phyloP scores from a whole-genome alignment of 495 filamentous ascomycete species.

The Talaromyces ruber region DNA sequence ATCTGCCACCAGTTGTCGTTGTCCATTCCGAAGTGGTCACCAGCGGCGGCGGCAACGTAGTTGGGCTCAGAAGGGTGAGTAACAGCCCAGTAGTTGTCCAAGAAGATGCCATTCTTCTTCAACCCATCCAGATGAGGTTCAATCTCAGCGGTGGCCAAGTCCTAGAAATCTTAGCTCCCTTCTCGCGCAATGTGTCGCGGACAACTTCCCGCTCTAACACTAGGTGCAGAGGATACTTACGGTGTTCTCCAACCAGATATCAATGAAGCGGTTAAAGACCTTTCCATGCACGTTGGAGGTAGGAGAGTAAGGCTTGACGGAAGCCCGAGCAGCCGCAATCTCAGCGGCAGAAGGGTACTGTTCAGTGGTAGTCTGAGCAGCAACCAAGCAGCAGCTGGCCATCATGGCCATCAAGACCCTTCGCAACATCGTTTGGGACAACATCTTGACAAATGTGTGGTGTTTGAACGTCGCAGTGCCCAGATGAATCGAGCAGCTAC shows the following conservation, averaged over 20 bases:
- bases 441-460: neutral
- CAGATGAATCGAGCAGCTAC: neutral
- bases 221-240: conserved; percentile 27
- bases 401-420: neutral
- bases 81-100: conserved; percentile 54
- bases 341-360: conserved; percentile 3
- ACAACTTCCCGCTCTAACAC: conserved; percentile 5
- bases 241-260: conserved; percentile 69
- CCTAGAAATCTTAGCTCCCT: conserved; percentile 24
- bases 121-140: conserved; percentile 48
- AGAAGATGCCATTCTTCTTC: conserved; percentile 51
- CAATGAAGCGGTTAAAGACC: conserved; percentile 57
- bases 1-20: conserved; percentile 52
- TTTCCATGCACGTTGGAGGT: conserved; percentile 52
- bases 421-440: neutral
- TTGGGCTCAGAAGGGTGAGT: conserved; percentile 70
- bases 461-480: neutral
- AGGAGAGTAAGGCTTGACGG: conserved; percentile 33
- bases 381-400: neutral
- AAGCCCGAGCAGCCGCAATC: conserved; percentile 3
- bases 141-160: conserved; percentile 40
- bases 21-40: conserved; percentile 63
- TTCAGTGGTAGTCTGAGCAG: conserved; percentile 4
- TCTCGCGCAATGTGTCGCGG: neutral
- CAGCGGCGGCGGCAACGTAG: conserved; percentile 53